These are phyloP conservation scores for Neoboletus subvelutipes DNA, from an alignment of 768 basidiomycete genomes.

Conservation along the genomic window DNA sequence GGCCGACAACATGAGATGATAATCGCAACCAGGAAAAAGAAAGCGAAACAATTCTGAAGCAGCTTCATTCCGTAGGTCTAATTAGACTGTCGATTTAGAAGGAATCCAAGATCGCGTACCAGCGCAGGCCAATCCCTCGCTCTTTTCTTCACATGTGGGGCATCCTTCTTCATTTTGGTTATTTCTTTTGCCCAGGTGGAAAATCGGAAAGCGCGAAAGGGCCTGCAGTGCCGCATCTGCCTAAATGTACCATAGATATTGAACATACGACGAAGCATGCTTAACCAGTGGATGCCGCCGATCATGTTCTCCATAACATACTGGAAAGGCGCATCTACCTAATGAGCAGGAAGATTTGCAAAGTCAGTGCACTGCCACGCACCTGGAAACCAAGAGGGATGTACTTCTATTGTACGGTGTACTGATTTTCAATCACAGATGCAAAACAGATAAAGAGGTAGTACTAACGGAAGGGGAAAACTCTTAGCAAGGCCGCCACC, in stretches of 20 bases:
- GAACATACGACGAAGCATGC: not conserved
- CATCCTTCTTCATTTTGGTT: not conserved
- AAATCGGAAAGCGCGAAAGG: conserved; percentile 14
- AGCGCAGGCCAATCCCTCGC: conserved; percentile 10
- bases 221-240: conserved; percentile 11
- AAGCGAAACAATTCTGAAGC: conserved; percentile 11
- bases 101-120: conserved; percentile 2
- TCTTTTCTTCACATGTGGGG: not conserved
- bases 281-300: not conserved
- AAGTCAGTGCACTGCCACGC: conserved; percentile 2
- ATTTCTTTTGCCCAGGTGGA: not conserved
- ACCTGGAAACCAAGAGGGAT: conserved; percentile 16
- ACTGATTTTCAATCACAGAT: not conserved
- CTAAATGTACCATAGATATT: not conserved
- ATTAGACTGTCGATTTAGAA: not conserved
- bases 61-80: not conserved
- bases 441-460: not conserved
- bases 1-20: not conserved
- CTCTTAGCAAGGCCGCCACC: conserved; percentile 2
- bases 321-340: conserved; percentile 13
- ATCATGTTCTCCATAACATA: conserved; percentile 13
- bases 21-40: not conserved
- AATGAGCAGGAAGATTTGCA: not conserved
- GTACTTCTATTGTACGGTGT: not conserved
- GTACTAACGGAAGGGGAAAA: conserved; percentile 4